Evolutionary conservation across 768 basidiomycete species (phyloP).

Genomic region (Cystobasidium tubakii): DNA sequence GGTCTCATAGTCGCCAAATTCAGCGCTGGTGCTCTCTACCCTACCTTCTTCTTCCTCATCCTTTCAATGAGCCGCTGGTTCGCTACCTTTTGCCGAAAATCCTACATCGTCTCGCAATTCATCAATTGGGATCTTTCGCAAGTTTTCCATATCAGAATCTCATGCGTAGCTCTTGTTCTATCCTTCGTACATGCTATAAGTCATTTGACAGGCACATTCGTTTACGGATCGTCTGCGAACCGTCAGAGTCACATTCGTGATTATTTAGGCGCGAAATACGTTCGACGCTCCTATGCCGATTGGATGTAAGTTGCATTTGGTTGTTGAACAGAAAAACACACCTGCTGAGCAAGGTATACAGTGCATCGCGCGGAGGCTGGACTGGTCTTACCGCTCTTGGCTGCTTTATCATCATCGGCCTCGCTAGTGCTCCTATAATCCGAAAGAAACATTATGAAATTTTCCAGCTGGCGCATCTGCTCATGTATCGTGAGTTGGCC

Average conservation of each 20-base stretch:
- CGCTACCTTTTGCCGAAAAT: constrained; percentile 21
- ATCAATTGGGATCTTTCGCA: constrained; percentile 34
- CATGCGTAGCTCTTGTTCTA: constrained; percentile 4
- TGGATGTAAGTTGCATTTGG: background rate
- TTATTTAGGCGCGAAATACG: background rate
- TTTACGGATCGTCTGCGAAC: background rate
- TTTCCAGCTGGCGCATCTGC: constrained; percentile 24
- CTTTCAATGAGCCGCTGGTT: constrained; percentile 33
- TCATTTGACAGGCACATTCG: constrained; percentile 28
- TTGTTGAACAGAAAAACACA: background rate
- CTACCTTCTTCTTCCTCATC: constrained; percentile 28
- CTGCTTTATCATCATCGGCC: constrained; percentile 15
- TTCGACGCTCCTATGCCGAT: background rate
- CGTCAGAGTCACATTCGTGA: background rate
- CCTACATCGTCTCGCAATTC: constrained; percentile 18
- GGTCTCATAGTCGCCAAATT: constrained; percentile 18
- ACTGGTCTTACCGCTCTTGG: constrained; percentile 16
- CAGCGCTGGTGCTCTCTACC: constrained; percentile 26
- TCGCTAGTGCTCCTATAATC: constrained; percentile 10
- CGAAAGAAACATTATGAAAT: constrained; percentile 21
- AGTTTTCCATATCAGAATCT: constrained; percentile 27
- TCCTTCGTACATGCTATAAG: constrained; percentile 3
- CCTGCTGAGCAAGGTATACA: no score
- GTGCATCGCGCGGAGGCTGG: constrained; percentile 13
- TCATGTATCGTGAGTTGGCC: constrained; percentile 28